phyloP scores from a whole-genome alignment of 2,329 filamentous ascomycete genomes.

The Botrytis medusae region DNA sequence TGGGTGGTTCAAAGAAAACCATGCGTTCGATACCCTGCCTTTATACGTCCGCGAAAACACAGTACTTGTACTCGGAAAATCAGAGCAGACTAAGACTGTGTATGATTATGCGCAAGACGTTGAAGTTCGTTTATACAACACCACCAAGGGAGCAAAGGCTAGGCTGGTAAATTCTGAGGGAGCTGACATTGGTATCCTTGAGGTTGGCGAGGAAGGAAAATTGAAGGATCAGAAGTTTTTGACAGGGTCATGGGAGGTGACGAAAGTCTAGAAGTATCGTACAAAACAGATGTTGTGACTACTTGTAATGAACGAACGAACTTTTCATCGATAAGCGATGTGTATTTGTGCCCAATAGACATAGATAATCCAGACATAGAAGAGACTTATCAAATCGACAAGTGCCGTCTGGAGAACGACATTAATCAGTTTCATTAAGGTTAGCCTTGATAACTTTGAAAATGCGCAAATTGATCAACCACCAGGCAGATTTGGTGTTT shows the following conservation, averaged over 20 bases:
- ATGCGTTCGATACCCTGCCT: conserved; percentile 49
- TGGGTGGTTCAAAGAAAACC: conserved; percentile 48
- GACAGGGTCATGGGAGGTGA: conserved; percentile 41
- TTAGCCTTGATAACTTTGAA: background rate
- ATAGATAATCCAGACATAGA: background rate
- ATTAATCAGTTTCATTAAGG: background rate
- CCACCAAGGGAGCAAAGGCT: conserved; percentile 44
- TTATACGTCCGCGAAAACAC: conserved; percentile 46
- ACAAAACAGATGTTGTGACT: background rate
- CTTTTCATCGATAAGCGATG: background rate
- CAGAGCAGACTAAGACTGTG: conserved; percentile 35
- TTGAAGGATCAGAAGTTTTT: conserved; percentile 44
- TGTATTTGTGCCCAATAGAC: background rate
- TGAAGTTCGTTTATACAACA: conserved; percentile 50
- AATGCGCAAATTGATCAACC: background rate
- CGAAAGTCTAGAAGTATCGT: background rate
- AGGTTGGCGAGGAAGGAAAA: conserved; percentile 44
- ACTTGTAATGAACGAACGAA: too few relatives aligned
- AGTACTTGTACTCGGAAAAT: conserved; percentile 38
- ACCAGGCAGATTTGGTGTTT: background rate
- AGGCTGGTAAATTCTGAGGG: conserved; percentile 48
- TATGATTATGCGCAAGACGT: conserved; percentile 38
- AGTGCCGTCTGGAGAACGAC: background rate
- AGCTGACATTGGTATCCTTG: conserved; percentile 44
- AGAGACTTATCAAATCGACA: background rate